Evolutionary conservation across 306 rosid species (phyloP).

Genomic region (Corylus americana): DNA sequence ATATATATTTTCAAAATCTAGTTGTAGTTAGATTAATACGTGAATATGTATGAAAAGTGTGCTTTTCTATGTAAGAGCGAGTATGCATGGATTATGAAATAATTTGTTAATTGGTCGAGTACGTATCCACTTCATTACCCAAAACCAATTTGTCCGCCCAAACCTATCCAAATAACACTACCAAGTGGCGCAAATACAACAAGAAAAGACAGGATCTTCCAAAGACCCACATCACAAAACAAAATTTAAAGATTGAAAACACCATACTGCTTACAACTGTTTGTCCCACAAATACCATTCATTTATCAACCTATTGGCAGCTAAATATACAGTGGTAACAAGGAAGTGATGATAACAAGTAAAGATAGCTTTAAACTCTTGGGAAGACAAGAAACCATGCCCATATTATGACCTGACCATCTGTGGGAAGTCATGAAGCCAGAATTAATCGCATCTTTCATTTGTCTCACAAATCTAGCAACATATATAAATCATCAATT

Average conservation of each 20-base stretch:
- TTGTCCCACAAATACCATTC: neutral
- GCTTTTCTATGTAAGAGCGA: neutral
- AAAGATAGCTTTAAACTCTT: neutral
- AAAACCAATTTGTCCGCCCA: neutral
- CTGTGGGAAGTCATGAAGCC: neutral
- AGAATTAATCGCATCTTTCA: neutral
- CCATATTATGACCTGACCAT: neutral
- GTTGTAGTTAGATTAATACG: neutral
- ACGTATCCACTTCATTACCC: neutral
- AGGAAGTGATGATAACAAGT: neutral
- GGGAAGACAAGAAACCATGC: neutral
- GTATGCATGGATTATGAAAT: neutral
- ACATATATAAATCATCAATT: neutral
- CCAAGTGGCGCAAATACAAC: neutral
- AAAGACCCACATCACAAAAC: neutral
- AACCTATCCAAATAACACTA: neutral
- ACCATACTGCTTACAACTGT: neutral
- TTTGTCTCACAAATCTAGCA: neutral
- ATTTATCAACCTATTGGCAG: neutral
- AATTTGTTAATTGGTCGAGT: neutral
- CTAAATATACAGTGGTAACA: slow-evolving; percentile 3
- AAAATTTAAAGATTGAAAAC: neutral
- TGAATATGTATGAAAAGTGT: neutral
- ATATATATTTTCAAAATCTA: slow-evolving; percentile 10
- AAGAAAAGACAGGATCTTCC: neutral